Evolutionary conservation across 805 yeast genomes (phyloP), one percentile per base, ranked within the genome.

Genomic region (Starmerella asiatica): DNA sequence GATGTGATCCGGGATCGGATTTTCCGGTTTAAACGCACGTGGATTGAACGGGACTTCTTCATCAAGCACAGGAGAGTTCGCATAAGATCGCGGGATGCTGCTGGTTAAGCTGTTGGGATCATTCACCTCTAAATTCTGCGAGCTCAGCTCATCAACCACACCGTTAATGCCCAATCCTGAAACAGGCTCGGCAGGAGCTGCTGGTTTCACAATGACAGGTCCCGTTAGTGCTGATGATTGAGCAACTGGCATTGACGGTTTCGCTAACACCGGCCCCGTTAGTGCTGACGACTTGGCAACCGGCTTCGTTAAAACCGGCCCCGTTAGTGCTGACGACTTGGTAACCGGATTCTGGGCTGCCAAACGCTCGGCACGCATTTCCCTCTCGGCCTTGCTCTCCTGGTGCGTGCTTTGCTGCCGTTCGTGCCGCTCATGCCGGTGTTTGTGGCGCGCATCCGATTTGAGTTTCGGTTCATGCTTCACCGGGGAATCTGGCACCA

Each of bases 11-110:
- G 44, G 44, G 19, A 42, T 42, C 12, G 40, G 31, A n/a, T 27
- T 14, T 15, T 43, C 44, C 3, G 44, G 45, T 23, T 42, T 36
- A 27, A 39, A 38, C 2, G 47, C 38, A 5, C 27, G 30, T 3
- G 53, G 50, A 29, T 50, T 48, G 39, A 52, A 52, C 3, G 55
- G 54, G 5, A 50, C 46, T 23, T 52, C 49, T 16, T 42, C 49
- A 9, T 43, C 52, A 9, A 50, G 37, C 12, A 38, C 29, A 0
- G 55, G 55, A 11, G 49, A 45, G 11, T 26, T 23, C 11, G 26
- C 11, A 11, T 29, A 29, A 7, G 11, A 7, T 7, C 26, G 26
- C 26, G 26, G 11, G 26, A n/a, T n/a, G n/a, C n/a, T n/a, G n/a
- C n/a, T n/a, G n/a, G n/a, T n/a, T n/a, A n/a, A n/a, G n/a, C n/a